These are phyloP conservation scores for Aquilaria sinensis DNA, from an alignment of 345 rosid species.

Conservation along the genomic window DNA sequence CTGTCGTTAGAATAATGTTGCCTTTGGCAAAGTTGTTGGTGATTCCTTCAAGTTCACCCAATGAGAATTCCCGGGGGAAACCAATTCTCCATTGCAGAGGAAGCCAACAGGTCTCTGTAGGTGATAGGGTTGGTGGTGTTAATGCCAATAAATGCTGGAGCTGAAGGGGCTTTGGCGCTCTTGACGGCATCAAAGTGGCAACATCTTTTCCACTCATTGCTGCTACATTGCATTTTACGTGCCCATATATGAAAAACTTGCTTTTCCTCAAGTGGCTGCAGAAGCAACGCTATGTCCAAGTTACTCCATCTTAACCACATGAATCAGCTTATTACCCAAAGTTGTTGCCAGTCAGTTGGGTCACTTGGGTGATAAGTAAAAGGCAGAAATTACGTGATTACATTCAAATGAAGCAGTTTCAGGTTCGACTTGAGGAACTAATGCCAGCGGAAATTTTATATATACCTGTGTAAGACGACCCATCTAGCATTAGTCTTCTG, in stretches of 20 bases:
- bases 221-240: constrained; percentile 40
- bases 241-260: constrained; percentile 24
- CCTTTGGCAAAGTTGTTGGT: constrained; percentile 28
- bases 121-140: constrained; percentile 1
- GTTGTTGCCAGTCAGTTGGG: too few species aligned
- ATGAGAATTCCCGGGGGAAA: constrained; percentile 32
- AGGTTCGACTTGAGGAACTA: too few species aligned
- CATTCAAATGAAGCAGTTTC: too few species aligned
- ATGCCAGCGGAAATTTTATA: background rate
- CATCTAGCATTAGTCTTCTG: constrained; percentile 33
- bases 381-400: too few species aligned
- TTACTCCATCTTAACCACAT: too few species aligned
- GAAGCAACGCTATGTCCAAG: too few species aligned
- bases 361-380: too few species aligned
- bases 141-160: background rate
- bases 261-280: constrained; percentile 32
- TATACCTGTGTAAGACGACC: constrained; percentile 46
- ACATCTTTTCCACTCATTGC: constrained; percentile 41
- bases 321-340: too few species aligned
- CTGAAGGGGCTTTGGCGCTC: constrained; percentile 7
- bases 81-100: constrained; percentile 39
- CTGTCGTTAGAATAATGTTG: background rate
- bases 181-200: background rate
- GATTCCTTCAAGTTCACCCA: constrained; percentile 31
- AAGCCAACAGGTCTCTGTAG: constrained; percentile 21